These are phyloP conservation scores for Venturia nashicola DNA, from an alignment of 2,329 filamentous ascomycete species.

Conservation along the genomic window DNA sequence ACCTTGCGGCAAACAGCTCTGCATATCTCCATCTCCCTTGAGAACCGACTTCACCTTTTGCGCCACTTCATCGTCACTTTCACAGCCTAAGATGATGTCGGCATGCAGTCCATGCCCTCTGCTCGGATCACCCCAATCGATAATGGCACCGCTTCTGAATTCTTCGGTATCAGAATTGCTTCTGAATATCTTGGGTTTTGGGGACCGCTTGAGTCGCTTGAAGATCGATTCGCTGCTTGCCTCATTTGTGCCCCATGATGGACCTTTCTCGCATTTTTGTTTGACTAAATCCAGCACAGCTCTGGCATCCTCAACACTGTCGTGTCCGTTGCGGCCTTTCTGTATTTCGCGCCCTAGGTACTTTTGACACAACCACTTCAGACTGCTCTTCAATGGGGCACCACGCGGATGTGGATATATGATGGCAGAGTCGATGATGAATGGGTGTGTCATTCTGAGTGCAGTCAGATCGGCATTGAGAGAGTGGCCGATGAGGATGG, in stretches of 20 bases:
- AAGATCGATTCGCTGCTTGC: constrained; percentile 79
- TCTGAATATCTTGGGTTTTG: constrained; percentile 35
- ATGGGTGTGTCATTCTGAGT: constrained; percentile 77
- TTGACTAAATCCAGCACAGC: constrained; percentile 89
- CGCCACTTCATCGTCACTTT: constrained; percentile 45
- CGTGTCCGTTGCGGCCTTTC: constrained; percentile 65
- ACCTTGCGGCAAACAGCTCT: constrained; percentile 35
- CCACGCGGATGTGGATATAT: constrained; percentile 85
- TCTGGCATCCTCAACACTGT: constrained; percentile 84
- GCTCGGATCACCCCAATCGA: constrained; percentile 81
- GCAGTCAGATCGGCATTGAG: constrained; percentile 76
- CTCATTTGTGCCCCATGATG: constrained; percentile 70
- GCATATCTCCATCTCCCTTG: constrained; percentile 31
- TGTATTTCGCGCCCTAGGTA: constrained; percentile 83
- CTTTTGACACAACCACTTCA: constrained; percentile 82
- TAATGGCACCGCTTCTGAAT: constrained; percentile 57
- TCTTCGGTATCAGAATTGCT: constrained; percentile 15
- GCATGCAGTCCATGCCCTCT: constrained; percentile 47
- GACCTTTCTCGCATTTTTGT: constrained; percentile 90
- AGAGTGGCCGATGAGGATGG: constrained; percentile 70
- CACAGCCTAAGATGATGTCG: constrained; percentile 42
- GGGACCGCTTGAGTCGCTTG: constrained; percentile 52
- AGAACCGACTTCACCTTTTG: constrained; percentile 41
- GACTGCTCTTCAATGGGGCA: constrained; percentile 74
- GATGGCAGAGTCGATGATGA: constrained; percentile 83